Percentiles rank a stretch among this genome's conserved stretches.
Conservation (phyloP, 23 red algal species). For the Chondrus crispus region DNA sequence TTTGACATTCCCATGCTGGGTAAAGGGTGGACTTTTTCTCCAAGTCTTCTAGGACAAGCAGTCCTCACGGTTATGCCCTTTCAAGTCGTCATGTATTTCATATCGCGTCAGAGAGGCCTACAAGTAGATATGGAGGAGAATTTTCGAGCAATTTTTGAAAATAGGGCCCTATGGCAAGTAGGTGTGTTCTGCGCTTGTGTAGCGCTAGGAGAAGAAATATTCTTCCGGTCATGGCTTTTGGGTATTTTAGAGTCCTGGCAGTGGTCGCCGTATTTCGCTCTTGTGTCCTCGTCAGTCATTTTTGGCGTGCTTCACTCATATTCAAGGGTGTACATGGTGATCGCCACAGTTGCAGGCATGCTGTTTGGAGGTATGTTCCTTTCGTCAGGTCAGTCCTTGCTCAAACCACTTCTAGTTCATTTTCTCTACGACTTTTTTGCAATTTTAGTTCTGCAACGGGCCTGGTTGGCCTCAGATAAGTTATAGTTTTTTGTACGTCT, state of each 20-base stretch:
- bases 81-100: not conserved
- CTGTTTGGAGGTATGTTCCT: conserved; percentile 1
- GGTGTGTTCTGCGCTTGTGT: not conserved
- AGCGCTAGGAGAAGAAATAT: not conserved
- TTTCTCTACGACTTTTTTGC: conserved; percentile 28
- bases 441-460: not conserved
- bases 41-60: not conserved
- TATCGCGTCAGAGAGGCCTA: not conserved
- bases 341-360: not conserved
- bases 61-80: not conserved
- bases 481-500: too few relatives aligned
- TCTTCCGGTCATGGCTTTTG: not conserved
- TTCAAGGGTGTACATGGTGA: not conserved
- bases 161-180: not conserved
- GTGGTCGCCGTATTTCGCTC: not conserved
- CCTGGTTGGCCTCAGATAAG: not conserved
- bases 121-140: not conserved
- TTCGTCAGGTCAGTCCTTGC: not conserved
- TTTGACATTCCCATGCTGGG: not conserved
- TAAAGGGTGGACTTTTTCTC: not conserved
- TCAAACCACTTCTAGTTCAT: not conserved
- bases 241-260: not conserved
- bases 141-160: not conserved
- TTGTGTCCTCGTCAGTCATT: not conserved
- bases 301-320: conserved; percentile 4